These are phyloP conservation scores for Solanum etuberosum DNA, from an alignment of 257 asterid species.

Conservation along the genomic window DNA sequence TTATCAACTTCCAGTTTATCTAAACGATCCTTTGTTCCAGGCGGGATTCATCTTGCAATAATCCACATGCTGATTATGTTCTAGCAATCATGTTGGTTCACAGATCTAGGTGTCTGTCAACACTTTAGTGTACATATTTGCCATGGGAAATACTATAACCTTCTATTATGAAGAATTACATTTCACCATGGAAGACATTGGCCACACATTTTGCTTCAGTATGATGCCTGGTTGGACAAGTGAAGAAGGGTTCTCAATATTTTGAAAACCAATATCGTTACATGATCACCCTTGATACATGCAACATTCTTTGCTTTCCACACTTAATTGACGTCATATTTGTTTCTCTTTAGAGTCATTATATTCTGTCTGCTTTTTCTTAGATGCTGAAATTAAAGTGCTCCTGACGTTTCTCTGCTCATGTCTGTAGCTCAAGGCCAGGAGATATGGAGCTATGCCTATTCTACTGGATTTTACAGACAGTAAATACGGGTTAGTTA, in stretches of 20 bases:
- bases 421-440: constrained; percentile 51
- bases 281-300: neutral
- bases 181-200: neutral
- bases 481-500: constrained; percentile 31
- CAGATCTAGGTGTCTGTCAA: neutral
- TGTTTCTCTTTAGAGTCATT: neutral
- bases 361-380: neutral
- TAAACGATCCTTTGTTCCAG: neutral
- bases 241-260: neutral
- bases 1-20: neutral
- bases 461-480: constrained; percentile 27
- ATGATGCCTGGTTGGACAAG: neutral
- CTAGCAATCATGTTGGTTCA: neutral
- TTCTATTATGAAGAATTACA: neutral
- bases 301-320: neutral
- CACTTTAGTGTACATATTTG: neutral
- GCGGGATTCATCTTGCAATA: neutral
- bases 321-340: neutral
- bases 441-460: constrained; percentile 62
- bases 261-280: neutral
- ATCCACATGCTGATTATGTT: neutral
- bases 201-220: neutral
- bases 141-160: neutral
- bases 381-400: neutral
- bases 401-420: neutral